phyloP scores from a whole-genome alignment of 2,329 filamentous ascomycete genomes.

The Xylariaceae sp. region DNA sequence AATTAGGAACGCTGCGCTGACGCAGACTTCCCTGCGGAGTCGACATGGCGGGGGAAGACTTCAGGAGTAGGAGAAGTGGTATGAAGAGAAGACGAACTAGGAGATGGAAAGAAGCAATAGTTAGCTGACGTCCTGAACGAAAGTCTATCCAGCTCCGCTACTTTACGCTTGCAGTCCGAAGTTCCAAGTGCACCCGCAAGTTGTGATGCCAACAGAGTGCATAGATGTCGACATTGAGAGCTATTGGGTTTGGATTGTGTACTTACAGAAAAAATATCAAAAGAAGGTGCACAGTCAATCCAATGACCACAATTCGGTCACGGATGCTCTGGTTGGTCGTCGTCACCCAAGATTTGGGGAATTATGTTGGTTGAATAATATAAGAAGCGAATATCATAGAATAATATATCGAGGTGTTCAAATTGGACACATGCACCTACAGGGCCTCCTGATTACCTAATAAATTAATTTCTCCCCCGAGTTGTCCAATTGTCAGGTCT shows the following conservation, averaged over 20 bases:
- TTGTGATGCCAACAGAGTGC: too few species aligned
- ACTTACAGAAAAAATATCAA: conserved; percentile 20
- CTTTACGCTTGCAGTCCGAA: too few species aligned
- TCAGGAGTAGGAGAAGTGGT: conserved; percentile 8
- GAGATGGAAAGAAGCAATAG: neutral
- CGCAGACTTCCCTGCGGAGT: conserved; percentile 65
- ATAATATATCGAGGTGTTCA: conserved; percentile 13
- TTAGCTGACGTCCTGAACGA: neutral
- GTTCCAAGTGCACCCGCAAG: too few species aligned
- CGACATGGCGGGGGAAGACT: conserved; percentile 44
- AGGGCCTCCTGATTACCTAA: conserved; percentile 5
- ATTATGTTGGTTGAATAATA: neutral
- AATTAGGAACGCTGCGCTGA: conserved; percentile 60
- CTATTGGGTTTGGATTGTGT: neutral
- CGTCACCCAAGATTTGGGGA: conserved; percentile 14
- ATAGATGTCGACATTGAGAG: neutral
- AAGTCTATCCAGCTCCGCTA: too few species aligned
- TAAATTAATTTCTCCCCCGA: neutral
- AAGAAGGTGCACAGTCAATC: conserved; percentile 19
- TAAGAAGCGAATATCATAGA: neutral
- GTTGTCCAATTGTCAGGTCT: too few species aligned
- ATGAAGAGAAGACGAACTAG: conserved; percentile 2
- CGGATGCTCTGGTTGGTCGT: conserved; percentile 18
- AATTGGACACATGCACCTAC: neutral
- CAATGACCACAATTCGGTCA: conserved; percentile 13